Evolutionary conservation across 2,329 filamentous ascomycete genomes (phyloP), one percentile per base, ranked within the genome.

Genomic region (Arachnomyces sp.): DNA sequence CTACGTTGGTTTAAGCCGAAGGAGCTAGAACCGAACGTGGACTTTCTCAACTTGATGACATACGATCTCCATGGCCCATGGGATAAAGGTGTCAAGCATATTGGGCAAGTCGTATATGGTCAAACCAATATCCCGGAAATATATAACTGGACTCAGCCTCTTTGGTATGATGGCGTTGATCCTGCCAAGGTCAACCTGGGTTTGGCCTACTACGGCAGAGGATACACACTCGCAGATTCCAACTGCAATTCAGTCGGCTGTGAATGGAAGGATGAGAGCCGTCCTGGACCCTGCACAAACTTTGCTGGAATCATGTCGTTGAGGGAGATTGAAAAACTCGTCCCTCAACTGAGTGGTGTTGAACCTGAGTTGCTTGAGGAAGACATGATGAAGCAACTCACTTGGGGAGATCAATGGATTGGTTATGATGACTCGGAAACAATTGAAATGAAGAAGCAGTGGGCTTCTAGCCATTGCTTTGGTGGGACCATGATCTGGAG

Each of bases 401-500:
- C 44, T 2, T 59, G 48, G 47, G 44, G 47, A n/a, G 44, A 57
- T 35, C 50, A 57, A 30, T 59, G 54, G 55, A 44, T 56, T 2
- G 50, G 46, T 1, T 57, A 50, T 34, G 54, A 57, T 31, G 54
- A 57, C 31, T 9, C 18, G 8, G 46, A 53, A 12, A 56, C 53
- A 5, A 39, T 42, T 8, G 8, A 18, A 9, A 16, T 49, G 35
- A 63, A 63, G 47, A 49, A 48, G 31, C 34, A 37, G 0, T 59
- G 45, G 37, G 59, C 59, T 3, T 46, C 52, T 31, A 38, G 39
- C 14, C 35, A 38, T 4, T 61, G 59, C 44, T 54, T 64, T 29
- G 56, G 59, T 7, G 60, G 59, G 17, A 56, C 52, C 14, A 58
- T 62, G 54, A 49, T 52, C 9, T 63, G 60, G 60, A 51, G 43